Evolutionary conservation across 2,329 filamentous ascomycete species (phyloP).

Genomic region (Pseudogymnoascus sp.): DNA sequence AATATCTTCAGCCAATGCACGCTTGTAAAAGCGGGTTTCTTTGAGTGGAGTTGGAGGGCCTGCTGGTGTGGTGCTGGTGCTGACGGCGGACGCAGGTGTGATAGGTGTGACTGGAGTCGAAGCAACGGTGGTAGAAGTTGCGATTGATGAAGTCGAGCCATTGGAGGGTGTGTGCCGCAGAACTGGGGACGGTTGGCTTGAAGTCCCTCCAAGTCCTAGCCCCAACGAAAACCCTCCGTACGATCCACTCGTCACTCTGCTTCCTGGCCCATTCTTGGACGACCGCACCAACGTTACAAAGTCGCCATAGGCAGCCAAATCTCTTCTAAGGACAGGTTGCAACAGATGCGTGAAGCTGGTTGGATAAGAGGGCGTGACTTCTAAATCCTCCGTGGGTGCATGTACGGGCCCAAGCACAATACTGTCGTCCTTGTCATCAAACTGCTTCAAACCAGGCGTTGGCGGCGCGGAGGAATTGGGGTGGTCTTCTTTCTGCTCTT

Average conservation of each 20-base stretch:
- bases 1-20: constrained; percentile 79
- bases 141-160: constrained; percentile 53
- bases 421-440: constrained; percentile 51
- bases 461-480: constrained; percentile 63
- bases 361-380: constrained; percentile 47
- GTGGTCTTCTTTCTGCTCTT: constrained; percentile 63
- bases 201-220: constrained; percentile 39
- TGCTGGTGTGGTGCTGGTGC: constrained; percentile 34
- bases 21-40: constrained; percentile 91
- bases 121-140: constrained; percentile 40
- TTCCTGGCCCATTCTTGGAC: constrained; percentile 53
- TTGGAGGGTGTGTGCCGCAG: constrained; percentile 43
- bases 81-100: constrained; percentile 47
- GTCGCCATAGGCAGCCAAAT: constrained; percentile 74
- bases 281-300: constrained; percentile 70
- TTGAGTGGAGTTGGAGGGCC: constrained; percentile 58
- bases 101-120: constrained; percentile 53
- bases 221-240: constrained; percentile 49
- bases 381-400: constrained; percentile 32
- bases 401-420: constrained; percentile 28
- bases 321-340: constrained; percentile 73
- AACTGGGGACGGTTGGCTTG: constrained; percentile 24
- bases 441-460: constrained; percentile 67
- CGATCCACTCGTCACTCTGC: constrained; percentile 65
- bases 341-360: constrained; percentile 76